Evolutionary conservation across 2,329 filamentous ascomycete species (phyloP).

Genomic region (Talaromyces marneffei): DNA sequence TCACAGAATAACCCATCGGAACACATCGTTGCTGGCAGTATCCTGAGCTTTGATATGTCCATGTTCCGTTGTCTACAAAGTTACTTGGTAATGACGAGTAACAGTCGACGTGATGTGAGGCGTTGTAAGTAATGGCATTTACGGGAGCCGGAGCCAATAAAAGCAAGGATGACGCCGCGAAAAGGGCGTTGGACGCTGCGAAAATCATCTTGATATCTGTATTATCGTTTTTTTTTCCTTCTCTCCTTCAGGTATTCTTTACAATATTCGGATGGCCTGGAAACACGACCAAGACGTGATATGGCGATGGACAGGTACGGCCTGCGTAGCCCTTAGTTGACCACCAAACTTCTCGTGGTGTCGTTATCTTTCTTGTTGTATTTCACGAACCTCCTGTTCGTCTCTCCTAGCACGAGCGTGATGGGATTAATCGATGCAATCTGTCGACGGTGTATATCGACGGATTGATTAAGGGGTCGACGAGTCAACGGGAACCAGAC

Average conservation of each 20-base stretch:
- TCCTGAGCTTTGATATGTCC: constrained; percentile 50
- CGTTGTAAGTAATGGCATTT: constrained; percentile 1
- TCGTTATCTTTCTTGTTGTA: not conserved
- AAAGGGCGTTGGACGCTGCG: not conserved
- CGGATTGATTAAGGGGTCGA: not conserved
- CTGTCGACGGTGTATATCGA: not conserved
- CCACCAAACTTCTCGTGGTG: constrained; percentile 5
- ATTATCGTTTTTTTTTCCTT: not conserved
- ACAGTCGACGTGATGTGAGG: constrained; percentile 9
- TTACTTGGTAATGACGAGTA: constrained; percentile 20
- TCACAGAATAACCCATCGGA: constrained; percentile 49
- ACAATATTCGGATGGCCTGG: not conserved
- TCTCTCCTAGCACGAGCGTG: constrained; percentile 8
- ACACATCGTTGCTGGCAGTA: constrained; percentile 52
- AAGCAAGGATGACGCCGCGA: constrained; percentile 4
- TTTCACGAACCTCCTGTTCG: not conserved
- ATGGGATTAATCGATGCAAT: not conserved
- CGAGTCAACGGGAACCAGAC: not conserved
- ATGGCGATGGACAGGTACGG: constrained; percentile 27
- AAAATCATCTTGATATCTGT: constrained; percentile 6
- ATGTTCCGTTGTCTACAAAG: constrained; percentile 45
- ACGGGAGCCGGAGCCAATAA: not conserved
- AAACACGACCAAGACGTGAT: not conserved
- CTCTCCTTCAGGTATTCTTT: not conserved
- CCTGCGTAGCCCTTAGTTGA: constrained; percentile 33